Conservation (phyloP, 352 stramenopile genomes). For the Phytophthora pinifolia region DNA sequence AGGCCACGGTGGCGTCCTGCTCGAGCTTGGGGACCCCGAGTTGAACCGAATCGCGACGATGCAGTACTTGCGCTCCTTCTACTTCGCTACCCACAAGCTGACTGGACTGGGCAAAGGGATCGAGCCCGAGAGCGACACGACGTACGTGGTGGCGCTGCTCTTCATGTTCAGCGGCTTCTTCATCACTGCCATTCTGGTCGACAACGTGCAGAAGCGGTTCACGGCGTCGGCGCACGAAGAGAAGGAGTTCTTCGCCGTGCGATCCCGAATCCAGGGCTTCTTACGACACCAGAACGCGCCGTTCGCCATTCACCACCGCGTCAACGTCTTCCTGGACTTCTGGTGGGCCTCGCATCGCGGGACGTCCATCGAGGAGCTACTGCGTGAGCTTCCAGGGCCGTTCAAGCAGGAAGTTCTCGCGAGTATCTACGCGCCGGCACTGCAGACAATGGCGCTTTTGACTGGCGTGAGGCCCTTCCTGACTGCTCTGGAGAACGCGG, state of each 20-base stretch:
- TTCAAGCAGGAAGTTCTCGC: slow-evolving; percentile 44
- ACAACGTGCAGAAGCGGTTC: slow-evolving; percentile 59
- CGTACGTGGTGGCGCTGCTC: slow-evolving; percentile 36
- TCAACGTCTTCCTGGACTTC: slow-evolving; percentile 61
- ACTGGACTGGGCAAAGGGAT: slow-evolving; percentile 41
- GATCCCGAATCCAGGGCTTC: slow-evolving; percentile 56
- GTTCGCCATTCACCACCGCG: slow-evolving; percentile 44
- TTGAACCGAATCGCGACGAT: slow-evolving; percentile 15
- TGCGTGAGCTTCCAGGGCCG: slow-evolving; percentile 38
- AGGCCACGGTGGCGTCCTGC: slow-evolving; percentile 6
- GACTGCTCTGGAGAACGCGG: slow-evolving; percentile 26
- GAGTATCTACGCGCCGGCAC: slow-evolving; percentile 42
- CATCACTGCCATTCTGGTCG: slow-evolving; percentile 50
- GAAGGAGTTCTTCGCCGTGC: slow-evolving; percentile 53
- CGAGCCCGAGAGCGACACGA: slow-evolving; percentile 35
- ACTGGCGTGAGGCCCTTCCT: slow-evolving; percentile 31
- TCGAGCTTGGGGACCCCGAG: slow-evolving; percentile 5
- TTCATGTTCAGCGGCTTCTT: slow-evolving; percentile 58
- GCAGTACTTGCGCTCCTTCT: slow-evolving; percentile 50
- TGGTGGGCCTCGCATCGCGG: slow-evolving; percentile 63
- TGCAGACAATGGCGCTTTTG: slow-evolving; percentile 44
- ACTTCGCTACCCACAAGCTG: slow-evolving; percentile 41
- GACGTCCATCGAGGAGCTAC: slow-evolving; percentile 34
- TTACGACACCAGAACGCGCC: slow-evolving; percentile 48
- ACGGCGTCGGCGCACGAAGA: slow-evolving; percentile 53